Conservation (phyloP, 116 monocot species). For the Trichopus zeylanicus region DNA sequence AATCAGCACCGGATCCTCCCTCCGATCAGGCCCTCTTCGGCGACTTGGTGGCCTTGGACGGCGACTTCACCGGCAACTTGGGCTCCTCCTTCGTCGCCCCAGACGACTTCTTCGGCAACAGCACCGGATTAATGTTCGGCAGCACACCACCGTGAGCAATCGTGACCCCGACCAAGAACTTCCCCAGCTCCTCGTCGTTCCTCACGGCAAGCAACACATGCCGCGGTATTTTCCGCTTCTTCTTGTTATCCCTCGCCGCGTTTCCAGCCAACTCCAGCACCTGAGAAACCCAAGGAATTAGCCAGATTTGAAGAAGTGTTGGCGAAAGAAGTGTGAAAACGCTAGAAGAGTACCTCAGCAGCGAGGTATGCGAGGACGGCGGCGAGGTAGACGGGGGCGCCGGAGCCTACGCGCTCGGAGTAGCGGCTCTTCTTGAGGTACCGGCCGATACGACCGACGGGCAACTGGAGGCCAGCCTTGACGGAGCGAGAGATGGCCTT, state of each 20-base stretch:
- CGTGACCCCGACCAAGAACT: conserved; percentile 36
- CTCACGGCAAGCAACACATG: conserved; percentile 45
- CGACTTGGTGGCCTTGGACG: conserved; percentile 27
- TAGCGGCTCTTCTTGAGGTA: conserved; percentile 60
- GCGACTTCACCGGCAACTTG: conserved; percentile 39
- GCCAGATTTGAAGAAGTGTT: background rate
- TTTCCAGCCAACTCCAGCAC: conserved; percentile 44
- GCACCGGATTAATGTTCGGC: conserved; percentile 40
- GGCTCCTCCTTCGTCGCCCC: conserved; percentile 16
- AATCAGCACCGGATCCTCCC: too few species aligned
- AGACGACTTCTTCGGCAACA: conserved; percentile 33
- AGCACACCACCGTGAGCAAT: conserved; percentile 45
- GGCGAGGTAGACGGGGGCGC: conserved; percentile 70
- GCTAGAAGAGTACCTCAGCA: conserved; percentile 9
- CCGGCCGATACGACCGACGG: conserved; percentile 46
- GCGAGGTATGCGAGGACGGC: conserved; percentile 59
- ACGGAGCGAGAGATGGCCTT: conserved; percentile 43
- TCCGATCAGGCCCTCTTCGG: conserved; percentile 40
- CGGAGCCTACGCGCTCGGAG: conserved; percentile 53
- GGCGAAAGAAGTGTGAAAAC: background rate
- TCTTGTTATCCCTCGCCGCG: conserved; percentile 53
- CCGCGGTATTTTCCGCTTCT: conserved; percentile 37
- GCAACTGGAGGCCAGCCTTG: conserved; percentile 57
- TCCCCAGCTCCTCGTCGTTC: conserved; percentile 48
- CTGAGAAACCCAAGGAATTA: conserved; percentile 1